Evolutionary conservation across 2,329 filamentous ascomycete species (phyloP).

Genomic region (Colletotrichum zoysiae): DNA sequence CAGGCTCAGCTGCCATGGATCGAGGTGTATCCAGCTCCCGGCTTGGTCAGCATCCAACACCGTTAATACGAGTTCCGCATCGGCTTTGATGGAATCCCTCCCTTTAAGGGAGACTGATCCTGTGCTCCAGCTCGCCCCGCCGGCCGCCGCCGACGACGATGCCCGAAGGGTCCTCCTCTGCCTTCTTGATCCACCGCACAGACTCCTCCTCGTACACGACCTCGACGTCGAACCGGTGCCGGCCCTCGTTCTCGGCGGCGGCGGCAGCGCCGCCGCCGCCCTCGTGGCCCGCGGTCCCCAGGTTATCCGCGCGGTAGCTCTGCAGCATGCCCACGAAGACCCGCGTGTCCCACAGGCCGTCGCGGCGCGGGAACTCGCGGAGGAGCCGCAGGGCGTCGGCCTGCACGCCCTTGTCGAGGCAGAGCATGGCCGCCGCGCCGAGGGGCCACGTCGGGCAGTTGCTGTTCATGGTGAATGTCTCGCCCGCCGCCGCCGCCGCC

Average conservation of each 20-base stretch:
- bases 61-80: background rate
- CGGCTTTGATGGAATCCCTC: too few relatives aligned
- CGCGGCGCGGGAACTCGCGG: conserved; percentile 56
- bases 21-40: background rate
- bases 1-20: too few relatives aligned
- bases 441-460: conserved; percentile 54
- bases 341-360: conserved; percentile 58
- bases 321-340: conserved; percentile 53
- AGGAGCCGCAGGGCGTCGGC: conserved; percentile 57
- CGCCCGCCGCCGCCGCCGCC: background rate
- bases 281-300: background rate
- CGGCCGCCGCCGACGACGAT: background rate
- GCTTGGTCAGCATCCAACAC: background rate
- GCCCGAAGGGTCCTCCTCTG: conserved; percentile 19
- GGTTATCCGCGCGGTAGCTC: background rate
- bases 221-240: conserved; percentile 25
- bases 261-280: background rate
- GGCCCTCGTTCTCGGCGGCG: conserved; percentile 7
- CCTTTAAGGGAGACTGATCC: conserved; percentile 23
- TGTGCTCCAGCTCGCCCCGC: conserved; percentile 22
- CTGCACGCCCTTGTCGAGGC: conserved; percentile 53
- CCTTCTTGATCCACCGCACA: conserved; percentile 30
- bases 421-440: conserved; percentile 56
- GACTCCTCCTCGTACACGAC: conserved; percentile 36
- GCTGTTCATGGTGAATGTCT: conserved; percentile 35